Base-by-base conservation (phyloP, 805 yeast genomes). In the Suhomyces tanzawaensis region DNA sequence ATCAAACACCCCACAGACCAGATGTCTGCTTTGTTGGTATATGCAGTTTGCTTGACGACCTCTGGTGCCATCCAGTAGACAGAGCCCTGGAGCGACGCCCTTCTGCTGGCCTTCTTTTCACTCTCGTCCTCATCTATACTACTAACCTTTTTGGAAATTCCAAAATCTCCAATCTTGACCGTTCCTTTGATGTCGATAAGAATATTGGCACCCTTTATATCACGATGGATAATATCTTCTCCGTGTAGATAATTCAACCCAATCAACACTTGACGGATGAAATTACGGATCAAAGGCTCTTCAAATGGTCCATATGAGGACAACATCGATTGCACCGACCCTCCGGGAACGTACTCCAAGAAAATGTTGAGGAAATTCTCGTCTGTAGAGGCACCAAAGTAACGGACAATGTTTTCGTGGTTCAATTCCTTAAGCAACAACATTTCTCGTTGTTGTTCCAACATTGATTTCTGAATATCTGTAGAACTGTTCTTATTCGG, bases 51-150 rank as follows among this genome's bases (percentile, higher is more conserved):
- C 52, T 89, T 87, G 13, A 93, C 98, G 7, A 93, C 98, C 58
- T 93, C 99, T 0, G 99, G 99, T 0, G 99, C 98, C 99, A 93
- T 93, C 98, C 99, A 93, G 56, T 83, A 93, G 0, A 91, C 71
- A 31, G 96, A 87, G 0, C 99, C 99, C 61, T 91, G 97, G 37
- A 88, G 64, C 0, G 96, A 88, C 2, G 86, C 90, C 30, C 97
- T 75, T 39, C 71, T 60, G 11, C 68, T 57, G n/a, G 61, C 53
- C 48, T 62, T 63, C 22, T 14, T 34, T 13, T 36, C 46, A 19
- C 51, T 52, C 27, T 58, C 64, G 32, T 52, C 57, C 27, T 53
- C 58, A 12, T 45, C 46, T 16, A 42, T 45, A 18, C 46, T 48
- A 13, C 37, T 36, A 14, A 69, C 55, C 42, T 65, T 67, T 37